phyloP scores from a whole-genome alignment of 75 land plant genomes.

The Pinus taeda region DNA sequence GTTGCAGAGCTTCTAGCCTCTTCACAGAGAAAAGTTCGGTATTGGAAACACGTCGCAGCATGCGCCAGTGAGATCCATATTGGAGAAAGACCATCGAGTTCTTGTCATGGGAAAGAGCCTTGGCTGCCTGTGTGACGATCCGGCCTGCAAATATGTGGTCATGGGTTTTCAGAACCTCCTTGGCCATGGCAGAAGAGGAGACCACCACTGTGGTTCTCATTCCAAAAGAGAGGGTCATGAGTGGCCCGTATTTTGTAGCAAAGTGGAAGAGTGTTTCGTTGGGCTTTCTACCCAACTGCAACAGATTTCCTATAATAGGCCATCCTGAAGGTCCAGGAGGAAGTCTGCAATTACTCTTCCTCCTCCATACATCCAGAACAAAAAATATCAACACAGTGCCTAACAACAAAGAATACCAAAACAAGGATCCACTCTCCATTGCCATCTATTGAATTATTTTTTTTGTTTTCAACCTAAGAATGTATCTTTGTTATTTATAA shows the following conservation, averaged over 20 bases:
- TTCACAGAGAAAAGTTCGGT: conserved; percentile 36
- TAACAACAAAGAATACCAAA: too few relatives aligned
- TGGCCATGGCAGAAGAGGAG: conserved; percentile 16
- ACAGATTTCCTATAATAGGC: not conserved
- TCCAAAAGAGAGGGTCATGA: not conserved
- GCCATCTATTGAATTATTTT: too few relatives aligned
- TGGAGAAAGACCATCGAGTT: conserved; percentile 21
- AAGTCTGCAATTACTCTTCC: too few relatives aligned
- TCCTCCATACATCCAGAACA: too few relatives aligned
- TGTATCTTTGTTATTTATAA: too few relatives aligned
- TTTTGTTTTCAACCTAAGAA: too few relatives aligned
- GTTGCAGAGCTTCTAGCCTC: conserved; percentile 21
- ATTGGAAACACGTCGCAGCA: conserved; percentile 36
- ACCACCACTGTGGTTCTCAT: not conserved
- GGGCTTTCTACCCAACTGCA: not conserved
- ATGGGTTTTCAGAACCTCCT: conserved; percentile 40
- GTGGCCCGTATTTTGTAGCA: not conserved
- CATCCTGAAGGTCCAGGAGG: too few relatives aligned
- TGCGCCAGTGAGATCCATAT: conserved; percentile 48
- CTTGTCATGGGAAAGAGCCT: conserved; percentile 6
- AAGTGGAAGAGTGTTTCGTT: not conserved
- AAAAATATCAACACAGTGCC: too few relatives aligned
- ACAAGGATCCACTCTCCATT: too few relatives aligned
- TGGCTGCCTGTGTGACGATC: conserved; percentile 22
- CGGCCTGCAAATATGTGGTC: conserved; percentile 37